Base-by-base conservation (phyloP, 1,284 basidiomycete species). In the Microstroma glucosiphilum region DNA sequence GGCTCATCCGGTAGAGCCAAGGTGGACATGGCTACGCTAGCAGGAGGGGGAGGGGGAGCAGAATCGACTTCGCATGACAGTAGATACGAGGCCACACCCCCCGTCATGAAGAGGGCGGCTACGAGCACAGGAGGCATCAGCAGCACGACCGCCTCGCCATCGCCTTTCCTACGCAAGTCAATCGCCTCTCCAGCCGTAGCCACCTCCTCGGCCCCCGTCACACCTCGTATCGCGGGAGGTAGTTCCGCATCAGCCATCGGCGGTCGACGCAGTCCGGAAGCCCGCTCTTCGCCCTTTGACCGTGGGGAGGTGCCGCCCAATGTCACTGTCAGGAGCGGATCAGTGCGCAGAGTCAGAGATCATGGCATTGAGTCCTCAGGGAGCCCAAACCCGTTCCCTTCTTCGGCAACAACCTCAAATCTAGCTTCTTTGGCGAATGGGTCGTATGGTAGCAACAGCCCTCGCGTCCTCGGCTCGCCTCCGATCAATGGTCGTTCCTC, bases 1-100 rank as follows among this genome's bases (percentile, higher is more conserved):
- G 43, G 43, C 43, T 48, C 43, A 6, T 48, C 43, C 17, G 43
- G 43, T n/a, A 54, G 51, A 54, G 51, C 51, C 6, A 54, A 54
- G 26, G 51, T 54, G n/a, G 51, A 54, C 51, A 23, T 54, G 51
- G 19, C 51, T 2, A 13, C 21, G 3, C 2, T 54, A 25, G 51
- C 2, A 23, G 51, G 21, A 23, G 13, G 21, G 21, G 25, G 17
- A 15, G 13, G 21, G 21, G 25, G 17, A 19, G 17, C 51, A 19
- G 13, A 4, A 25, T 6, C 51, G 8, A 11, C 51, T 6, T 23
- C 21, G 19, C 51, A 19, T 4, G 13, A 23, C 51, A 19, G 13
- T 8, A 6, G 17, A 17, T 21, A 17, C 43, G 21, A 19, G 8
- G 51, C 51, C 8, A 23, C 51, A 13, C 19, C 51, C 25, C n/a